Base-by-base conservation (phyloP, 192 early-diverging fungal genomes). In the Coemansia sp. region DNA sequence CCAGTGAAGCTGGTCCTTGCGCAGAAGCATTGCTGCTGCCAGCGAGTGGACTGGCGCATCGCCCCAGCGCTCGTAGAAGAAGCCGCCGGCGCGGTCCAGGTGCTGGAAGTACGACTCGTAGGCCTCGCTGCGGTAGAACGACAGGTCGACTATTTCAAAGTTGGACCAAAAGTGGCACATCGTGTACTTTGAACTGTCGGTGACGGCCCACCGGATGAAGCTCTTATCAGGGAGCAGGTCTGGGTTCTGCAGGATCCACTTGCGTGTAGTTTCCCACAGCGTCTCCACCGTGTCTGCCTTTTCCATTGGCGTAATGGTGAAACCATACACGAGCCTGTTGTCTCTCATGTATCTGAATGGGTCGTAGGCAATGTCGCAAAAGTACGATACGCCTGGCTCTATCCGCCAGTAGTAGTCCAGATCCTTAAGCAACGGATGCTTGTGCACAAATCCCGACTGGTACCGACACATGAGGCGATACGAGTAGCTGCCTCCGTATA, bases 41-140 rank as follows among this genome's bases (percentile, higher is more conserved):
- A 92, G 68, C 11, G 88, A 91, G 93, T 84, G 91, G 11, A 92
- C 84, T 41, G 88, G 88, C 19, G 87, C 84, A 63, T 84, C 84
- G 60, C 78, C 84, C 80, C 84, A 88, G 10, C 88, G 67, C 77
- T 87, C 89, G 67, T 90, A 90, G 41, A 83, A 91, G 77, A 94
- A 93, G 6, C 94, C 94, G 18, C 94, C 94, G 3, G 82, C 63
- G 21, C 86, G 62, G 65, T 95, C 94, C 13, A 95, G 69, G 41
- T 88, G 81, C 43, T 89, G 66, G 49, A 91, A 91, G 49, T 84
- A 93, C 26, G 85, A 82, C 45, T 80, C 74, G 71, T 94, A 94
- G 0, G 80, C 84, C 19, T 85, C 67, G 65, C 85, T 88, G 51
- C 90, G 74, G 65, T 89, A 90, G 60, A 94, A 87, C 13, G 89